Base-by-base conservation (phyloP, 768 basidiomycete genomes). In the Xerocomellus chrysenteron region DNA sequence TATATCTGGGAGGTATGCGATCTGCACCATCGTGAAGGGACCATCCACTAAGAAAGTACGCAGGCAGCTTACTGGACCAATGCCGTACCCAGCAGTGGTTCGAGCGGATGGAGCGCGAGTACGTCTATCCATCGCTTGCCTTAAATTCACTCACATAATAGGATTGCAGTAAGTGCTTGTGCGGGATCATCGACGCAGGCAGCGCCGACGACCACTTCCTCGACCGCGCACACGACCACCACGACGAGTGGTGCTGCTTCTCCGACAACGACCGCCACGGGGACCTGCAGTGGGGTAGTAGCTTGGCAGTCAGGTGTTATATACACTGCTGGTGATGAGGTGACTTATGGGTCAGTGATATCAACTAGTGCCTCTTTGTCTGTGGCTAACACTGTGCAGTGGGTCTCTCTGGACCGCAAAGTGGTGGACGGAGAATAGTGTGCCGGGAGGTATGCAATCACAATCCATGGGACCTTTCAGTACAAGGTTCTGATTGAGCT, bases 81-180 rank as follows among this genome's bases (percentile, higher is more conserved):
- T 6, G 64, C 72, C 17, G 74, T 75, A 30, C 85, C 86, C 33
- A 74, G 64, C 49, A 77, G 77, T 59, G n/a, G 67, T 13, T 82
- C 76, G 63, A 75, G 76, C n/a, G 85, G 86, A 43, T 87, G 84
- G 86, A 81, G 80, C 57, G 79, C 85, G 30, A 80, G 86, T 88
- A 68, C 58, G 82, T 73, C 9, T 28, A 45, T 45, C 13, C 36
- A 40, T 26, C 4, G 10, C 37, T 47, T 30, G 36, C 16, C 16
- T 45, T 43, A 47, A 51, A 40, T 35, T 36, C 30, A 16, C 51
- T 49, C 42, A 49, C 33, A 47, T 19, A 0, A 35, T n/a, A 9
- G 9, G 21, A 49, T 53, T 47, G 5, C 10, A 69, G 67, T 61
- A n/a, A 66, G 64, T 48, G 67, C 64, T 40, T 68, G 66, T 47